Evolutionary conservation across 495 filamentous ascomycete species (phyloP).

Genomic region (Diplogelasinospora grovesii): DNA sequence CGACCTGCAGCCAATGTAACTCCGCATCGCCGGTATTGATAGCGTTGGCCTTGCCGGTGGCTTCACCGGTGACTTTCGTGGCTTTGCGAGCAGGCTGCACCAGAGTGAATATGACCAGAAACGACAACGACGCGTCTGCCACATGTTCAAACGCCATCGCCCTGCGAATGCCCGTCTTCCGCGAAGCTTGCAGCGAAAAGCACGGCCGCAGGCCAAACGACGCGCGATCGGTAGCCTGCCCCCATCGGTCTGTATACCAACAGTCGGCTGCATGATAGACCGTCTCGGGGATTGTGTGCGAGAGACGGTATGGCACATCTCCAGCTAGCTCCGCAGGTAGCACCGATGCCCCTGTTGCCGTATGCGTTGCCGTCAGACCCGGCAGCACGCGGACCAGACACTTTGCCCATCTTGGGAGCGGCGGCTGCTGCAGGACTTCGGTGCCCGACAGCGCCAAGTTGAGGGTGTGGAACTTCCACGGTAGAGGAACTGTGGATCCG

Average conservation of each 20-base stretch:
- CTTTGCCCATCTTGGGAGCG: constrained; percentile 3
- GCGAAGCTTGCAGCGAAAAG: constrained; percentile 7
- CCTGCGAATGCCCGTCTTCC: constrained; percentile 2
- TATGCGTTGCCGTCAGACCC: background rate
- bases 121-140: constrained; percentile 1
- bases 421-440: constrained; percentile 6
- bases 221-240: background rate
- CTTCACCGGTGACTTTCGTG: too few relatives aligned
- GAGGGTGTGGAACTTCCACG: too few relatives aligned
- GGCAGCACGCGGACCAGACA: constrained; percentile 6
- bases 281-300: constrained; percentile 6
- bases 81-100: too few relatives aligned
- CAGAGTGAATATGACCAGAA: constrained; percentile 6
- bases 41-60: too few relatives aligned
- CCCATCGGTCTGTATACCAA: constrained; percentile 10
- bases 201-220: constrained; percentile 1
- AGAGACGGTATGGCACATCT: constrained; percentile 4
- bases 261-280: background rate
- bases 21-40: too few relatives aligned
- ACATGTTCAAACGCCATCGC: constrained; percentile 5
- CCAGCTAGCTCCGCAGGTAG: too few relatives aligned
- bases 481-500: background rate
- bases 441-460: constrained; percentile 2
- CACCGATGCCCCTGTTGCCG: background rate
- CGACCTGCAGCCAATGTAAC: too few relatives aligned